phyloP scores from a whole-genome alignment of 1,284 basidiomycete species.

The Inonotus obliquus region DNA sequence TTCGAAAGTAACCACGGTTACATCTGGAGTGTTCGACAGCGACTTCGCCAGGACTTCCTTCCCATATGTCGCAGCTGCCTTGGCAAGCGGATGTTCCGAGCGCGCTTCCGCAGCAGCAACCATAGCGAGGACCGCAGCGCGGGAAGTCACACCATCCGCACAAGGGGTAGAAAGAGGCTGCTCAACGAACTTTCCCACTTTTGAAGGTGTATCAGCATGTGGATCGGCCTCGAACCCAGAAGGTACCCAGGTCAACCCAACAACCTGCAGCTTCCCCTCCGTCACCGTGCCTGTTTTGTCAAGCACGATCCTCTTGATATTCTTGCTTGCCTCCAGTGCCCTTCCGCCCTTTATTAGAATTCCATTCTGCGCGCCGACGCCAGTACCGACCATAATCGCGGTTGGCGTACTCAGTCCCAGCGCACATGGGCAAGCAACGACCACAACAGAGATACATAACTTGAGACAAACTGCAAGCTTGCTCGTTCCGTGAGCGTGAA shows the following conservation, averaged over 20 bases:
- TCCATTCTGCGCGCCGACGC: slow-evolving; percentile 94
- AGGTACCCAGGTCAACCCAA: slow-evolving; percentile 73
- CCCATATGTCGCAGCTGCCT: slow-evolving; percentile 83
- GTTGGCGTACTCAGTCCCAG: slow-evolving; percentile 96
- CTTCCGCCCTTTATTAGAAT: slow-evolving; percentile 97
- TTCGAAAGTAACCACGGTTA: slow-evolving; percentile 67
- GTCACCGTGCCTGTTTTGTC: slow-evolving; percentile 99
- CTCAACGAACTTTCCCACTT: slow-evolving; percentile 28
- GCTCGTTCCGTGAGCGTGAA: slow-evolving; percentile 77
- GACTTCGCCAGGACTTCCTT: slow-evolving; percentile 56
- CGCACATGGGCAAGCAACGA: slow-evolving; percentile 98
- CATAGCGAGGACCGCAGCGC: slow-evolving; percentile 72
- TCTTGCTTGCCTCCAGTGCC: slow-evolving; percentile 87
- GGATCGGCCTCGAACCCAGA: slow-evolving; percentile 38
- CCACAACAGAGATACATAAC: slow-evolving; percentile 96
- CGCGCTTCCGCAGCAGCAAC: slow-evolving; percentile 83
- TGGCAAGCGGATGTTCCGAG: slow-evolving; percentile 95
- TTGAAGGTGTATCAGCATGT: slow-evolving; percentile 23
- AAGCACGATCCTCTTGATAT: slow-evolving; percentile 78
- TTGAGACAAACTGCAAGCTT: slow-evolving; percentile 93
- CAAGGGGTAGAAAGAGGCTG: slow-evolving; percentile 45
- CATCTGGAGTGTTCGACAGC: slow-evolving; percentile 33
- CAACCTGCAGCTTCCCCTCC: slow-evolving; percentile 76
- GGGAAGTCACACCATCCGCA: slow-evolving; percentile 55
- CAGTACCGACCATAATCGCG: slow-evolving; percentile 99